Percentiles rank a stretch among this genome's conserved stretches.
These are phyloP conservation scores for Quercus gilva DNA, from an alignment of 306 rosid species.

Conservation along the genomic window DNA sequence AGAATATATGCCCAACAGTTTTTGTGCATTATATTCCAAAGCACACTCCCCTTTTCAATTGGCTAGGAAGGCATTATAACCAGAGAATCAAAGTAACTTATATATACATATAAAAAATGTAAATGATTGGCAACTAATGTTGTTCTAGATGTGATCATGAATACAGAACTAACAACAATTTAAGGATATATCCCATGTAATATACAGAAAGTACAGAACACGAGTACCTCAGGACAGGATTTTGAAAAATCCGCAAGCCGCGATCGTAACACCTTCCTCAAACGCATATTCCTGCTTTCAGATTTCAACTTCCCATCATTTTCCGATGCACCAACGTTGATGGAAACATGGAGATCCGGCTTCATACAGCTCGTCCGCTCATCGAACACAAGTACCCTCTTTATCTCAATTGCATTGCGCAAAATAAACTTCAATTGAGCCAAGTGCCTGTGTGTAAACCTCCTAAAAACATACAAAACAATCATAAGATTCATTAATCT, in stretches of 20 bases:
- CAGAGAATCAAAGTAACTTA: neutral
- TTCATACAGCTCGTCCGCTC: slow-evolving; percentile 63
- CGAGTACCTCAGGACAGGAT: slow-evolving; percentile 65
- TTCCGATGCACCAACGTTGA: slow-evolving; percentile 37
- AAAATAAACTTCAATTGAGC: slow-evolving; percentile 75
- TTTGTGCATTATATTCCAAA: no score
- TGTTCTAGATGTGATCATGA: neutral
- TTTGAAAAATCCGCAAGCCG: slow-evolving; percentile 42
- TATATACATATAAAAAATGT: neutral
- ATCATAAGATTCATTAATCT: neutral
- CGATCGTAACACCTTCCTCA: slow-evolving; percentile 45
- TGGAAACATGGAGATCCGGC: slow-evolving; percentile 63
- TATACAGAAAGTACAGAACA: neutral
- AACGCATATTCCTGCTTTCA: slow-evolving; percentile 27
- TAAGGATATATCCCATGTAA: neutral
- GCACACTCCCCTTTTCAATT: neutral
- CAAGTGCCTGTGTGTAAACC: slow-evolving; percentile 64
- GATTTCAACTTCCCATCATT: slow-evolving; percentile 23
- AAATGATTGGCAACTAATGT: neutral
- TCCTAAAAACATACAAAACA: slow-evolving; percentile 42
- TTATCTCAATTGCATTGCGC: slow-evolving; percentile 62
- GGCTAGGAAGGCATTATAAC: neutral
- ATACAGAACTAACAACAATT: neutral
- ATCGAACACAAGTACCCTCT: slow-evolving; percentile 45
- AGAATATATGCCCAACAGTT: neutral